A percentile compares a stretch with the other conserved stretches of the same genome.
phyloP scores from a whole-genome alignment of 495 filamentous ascomycete genomes.

The Geoglossum glabrum region DNA sequence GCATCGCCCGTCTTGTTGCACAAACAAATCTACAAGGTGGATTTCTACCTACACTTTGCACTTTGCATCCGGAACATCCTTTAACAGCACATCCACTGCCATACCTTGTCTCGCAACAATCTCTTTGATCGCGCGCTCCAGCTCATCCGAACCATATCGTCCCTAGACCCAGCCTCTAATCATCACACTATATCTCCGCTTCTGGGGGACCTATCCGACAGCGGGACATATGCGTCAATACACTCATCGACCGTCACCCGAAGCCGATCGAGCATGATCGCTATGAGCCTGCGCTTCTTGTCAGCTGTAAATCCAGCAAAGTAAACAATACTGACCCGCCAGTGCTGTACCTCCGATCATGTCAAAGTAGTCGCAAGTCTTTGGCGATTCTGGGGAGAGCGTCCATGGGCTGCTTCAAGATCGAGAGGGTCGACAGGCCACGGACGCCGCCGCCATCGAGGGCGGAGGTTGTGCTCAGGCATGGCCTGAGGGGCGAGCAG shows the following conservation, averaged over 20 bases:
- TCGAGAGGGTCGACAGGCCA: too few species aligned
- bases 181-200: slow-evolving; percentile 18
- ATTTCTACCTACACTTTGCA: slow-evolving; percentile 19
- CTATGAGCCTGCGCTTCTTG: too few species aligned
- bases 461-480: too few species aligned
- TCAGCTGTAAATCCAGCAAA: too few species aligned
- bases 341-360: too few species aligned
- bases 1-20: slow-evolving; percentile 23
- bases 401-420: too few species aligned
- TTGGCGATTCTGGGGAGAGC: too few species aligned
- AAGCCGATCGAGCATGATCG: too few species aligned
- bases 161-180: slow-evolving; percentile 18
- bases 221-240: slow-evolving; percentile 22
- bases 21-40: slow-evolving; percentile 26
- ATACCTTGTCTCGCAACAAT: slow-evolving; percentile 19
- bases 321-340: too few species aligned
- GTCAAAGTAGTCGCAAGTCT: too few species aligned
- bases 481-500: too few species aligned
- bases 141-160: slow-evolving; percentile 20
- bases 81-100: slow-evolving; percentile 21
- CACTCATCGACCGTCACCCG: slow-evolving; percentile 27
- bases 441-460: too few species aligned
- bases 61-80: slow-evolving; percentile 18
- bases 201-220: slow-evolving; percentile 22
- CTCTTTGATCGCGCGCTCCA: slow-evolving; percentile 23